Percentiles rank a stretch among this genome's conserved stretches.
These are phyloP conservation scores for Claviceps sp. DNA, from an alignment of 2,329 filamentous ascomycete species.

Conservation along the genomic window DNA sequence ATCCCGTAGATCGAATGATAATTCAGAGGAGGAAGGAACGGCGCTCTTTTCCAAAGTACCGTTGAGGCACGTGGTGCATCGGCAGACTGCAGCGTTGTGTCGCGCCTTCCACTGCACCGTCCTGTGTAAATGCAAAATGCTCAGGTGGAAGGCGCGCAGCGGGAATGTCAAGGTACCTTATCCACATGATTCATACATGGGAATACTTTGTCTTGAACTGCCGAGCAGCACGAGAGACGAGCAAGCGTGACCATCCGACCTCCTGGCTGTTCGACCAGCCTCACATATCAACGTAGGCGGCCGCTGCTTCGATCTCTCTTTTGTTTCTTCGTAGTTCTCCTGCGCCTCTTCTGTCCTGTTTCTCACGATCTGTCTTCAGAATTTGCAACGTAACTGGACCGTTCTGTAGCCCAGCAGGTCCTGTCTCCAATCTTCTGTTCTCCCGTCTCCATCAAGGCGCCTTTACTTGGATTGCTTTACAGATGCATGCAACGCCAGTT, in stretches of 20 bases:
- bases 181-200: neutral
- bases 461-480: neutral
- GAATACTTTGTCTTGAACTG: neutral
- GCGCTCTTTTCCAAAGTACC: neutral
- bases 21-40: neutral
- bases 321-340: neutral
- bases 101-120: neutral
- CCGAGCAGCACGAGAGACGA: neutral
- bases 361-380: neutral
- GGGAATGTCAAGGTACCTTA: neutral
- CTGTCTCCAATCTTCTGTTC: neutral
- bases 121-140: neutral
- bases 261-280: neutral
- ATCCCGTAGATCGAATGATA: too few species aligned
- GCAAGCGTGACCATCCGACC: neutral
- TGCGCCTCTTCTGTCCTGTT: neutral
- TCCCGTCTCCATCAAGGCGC: neutral
- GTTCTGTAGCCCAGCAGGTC: neutral
- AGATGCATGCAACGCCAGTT: neutral
- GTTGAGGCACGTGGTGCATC: neutral
- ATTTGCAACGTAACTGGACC: neutral
- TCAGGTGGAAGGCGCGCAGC: neutral
- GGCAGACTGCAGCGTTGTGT: neutral
- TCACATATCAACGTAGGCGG: neutral
- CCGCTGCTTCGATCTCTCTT: too few species aligned